phyloP scores from a whole-genome alignment of 148 eudicot species.

The Beta vulgaris region DNA sequence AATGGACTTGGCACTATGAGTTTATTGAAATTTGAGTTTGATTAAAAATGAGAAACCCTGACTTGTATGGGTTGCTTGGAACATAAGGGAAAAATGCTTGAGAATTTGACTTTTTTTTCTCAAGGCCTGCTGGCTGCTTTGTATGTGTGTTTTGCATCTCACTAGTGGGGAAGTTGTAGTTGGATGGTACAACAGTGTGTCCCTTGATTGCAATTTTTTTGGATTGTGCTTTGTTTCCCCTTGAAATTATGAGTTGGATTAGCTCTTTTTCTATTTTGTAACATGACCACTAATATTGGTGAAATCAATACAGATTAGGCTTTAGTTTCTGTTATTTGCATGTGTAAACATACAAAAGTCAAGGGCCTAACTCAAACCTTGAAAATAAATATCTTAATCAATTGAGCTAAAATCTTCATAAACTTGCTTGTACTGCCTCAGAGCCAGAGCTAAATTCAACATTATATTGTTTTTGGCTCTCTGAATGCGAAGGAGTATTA shows the following conservation, averaged over 20 bases:
- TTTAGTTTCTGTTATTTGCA: no score
- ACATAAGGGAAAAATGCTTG: neutral
- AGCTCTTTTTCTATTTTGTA: neutral
- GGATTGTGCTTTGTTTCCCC: no score
- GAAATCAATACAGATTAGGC: no score
- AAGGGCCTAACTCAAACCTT: neutral
- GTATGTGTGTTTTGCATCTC: neutral
- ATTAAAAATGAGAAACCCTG: neutral
- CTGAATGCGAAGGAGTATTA: no score
- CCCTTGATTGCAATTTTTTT: no score
- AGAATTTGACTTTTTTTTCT: neutral
- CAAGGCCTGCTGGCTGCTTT: neutral
- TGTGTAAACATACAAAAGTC: no score
- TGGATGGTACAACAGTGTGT: no score
- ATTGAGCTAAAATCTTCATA: neutral
- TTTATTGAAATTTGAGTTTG: neutral
- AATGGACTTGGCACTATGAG: neutral
- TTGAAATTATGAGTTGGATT: no score
- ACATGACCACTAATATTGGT: neutral
- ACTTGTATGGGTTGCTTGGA: neutral
- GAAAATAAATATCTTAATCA: no score
- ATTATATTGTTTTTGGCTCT: no score
- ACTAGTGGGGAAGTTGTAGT: no score
- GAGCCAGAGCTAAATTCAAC: no score
- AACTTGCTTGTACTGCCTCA: neutral